Percentiles rank a stretch among this genome's conserved stretches.
Evolutionary conservation across 2,329 filamentous ascomycete genomes (phyloP).

Genomic region (Dactylellina cionopaga): DNA sequence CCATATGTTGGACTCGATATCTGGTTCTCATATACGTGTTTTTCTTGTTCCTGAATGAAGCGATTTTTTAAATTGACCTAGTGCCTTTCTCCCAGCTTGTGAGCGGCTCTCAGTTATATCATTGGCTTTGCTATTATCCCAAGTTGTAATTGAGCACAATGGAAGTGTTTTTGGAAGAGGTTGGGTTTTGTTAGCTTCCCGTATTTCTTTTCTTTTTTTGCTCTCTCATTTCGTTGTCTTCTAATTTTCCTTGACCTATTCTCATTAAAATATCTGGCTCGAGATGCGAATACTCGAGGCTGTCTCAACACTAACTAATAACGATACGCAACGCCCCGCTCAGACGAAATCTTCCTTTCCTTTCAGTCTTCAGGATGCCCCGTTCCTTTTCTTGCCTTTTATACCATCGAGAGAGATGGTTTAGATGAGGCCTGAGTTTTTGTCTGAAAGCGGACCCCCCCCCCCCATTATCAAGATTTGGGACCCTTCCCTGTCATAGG

Average conservation of each 20-base stretch:
- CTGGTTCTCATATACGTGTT: slow-evolving; percentile 20
- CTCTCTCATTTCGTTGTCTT: neutral
- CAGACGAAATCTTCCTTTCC: slow-evolving; percentile 31
- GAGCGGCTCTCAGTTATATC: slow-evolving; percentile 9
- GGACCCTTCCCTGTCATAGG: neutral
- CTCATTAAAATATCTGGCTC: neutral
- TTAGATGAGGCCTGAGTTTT: slow-evolving; percentile 3
- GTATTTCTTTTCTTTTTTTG: neutral
- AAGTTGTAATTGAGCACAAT: slow-evolving; percentile 48
- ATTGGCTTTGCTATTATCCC: slow-evolving; percentile 24
- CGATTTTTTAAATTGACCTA: slow-evolving; percentile 52
- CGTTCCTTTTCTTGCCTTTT: neutral
- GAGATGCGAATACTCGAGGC: neutral
- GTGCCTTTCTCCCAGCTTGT: slow-evolving; percentile 16
- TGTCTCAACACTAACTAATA: slow-evolving; percentile 21
- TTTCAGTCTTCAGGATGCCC: slow-evolving; percentile 4
- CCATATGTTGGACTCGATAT: slow-evolving; percentile 4
- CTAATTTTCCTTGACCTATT: neutral
- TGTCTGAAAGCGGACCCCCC: neutral
- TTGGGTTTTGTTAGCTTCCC: slow-evolving; percentile 8
- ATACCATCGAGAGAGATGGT: slow-evolving; percentile 18
- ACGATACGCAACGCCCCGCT: slow-evolving; percentile 29
- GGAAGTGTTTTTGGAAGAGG: slow-evolving; percentile 25
- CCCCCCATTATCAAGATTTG: neutral
- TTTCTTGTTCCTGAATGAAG: slow-evolving; percentile 49